Percentiles rank a stretch among this genome's conserved stretches.
phyloP scores from a whole-genome alignment of 495 filamentous ascomycete species.

The Neurospora pannonica region DNA sequence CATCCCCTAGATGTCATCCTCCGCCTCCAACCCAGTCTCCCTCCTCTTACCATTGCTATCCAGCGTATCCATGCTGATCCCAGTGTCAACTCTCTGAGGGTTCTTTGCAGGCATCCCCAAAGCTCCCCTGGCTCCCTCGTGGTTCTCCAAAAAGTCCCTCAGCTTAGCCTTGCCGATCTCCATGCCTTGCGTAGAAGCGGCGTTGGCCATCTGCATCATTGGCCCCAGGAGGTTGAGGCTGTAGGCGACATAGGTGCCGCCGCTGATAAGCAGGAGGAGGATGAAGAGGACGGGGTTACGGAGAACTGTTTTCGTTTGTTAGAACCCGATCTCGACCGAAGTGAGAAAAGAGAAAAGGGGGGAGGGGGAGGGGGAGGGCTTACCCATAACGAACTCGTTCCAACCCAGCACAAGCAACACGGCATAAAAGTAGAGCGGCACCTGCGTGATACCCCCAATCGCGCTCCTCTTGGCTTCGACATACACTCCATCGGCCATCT shows the following conservation, averaged over 20 bases:
- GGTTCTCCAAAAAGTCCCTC: constrained; percentile 74
- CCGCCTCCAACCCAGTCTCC: constrained; percentile 25
- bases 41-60: constrained; percentile 52
- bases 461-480: constrained; percentile 95
- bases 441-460: constrained; percentile 89
- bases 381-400: constrained; percentile 93
- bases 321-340: constrained; percentile 16
- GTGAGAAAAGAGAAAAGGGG: neutral
- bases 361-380: constrained; percentile 23
- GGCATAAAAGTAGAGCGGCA: constrained; percentile 90
- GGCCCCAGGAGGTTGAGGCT: constrained; percentile 91
- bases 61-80: constrained; percentile 48
- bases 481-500: constrained; percentile 92
- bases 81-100: constrained; percentile 27
- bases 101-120: constrained; percentile 54
- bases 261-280: constrained; percentile 64
- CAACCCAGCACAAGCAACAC: constrained; percentile 82
- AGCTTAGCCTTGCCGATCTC: constrained; percentile 84
- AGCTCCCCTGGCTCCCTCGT: constrained; percentile 69
- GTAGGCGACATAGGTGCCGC: constrained; percentile 79
- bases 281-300: constrained; percentile 91
- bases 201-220: constrained; percentile 87
- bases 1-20: constrained; percentile 28
- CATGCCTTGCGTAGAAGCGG: constrained; percentile 74
- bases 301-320: constrained; percentile 52